Percentiles rank a stretch among this genome's conserved stretches.
Evolutionary conservation across 805 yeast genomes (phyloP).

Genomic region (Lipomyces oligophaga): DNA sequence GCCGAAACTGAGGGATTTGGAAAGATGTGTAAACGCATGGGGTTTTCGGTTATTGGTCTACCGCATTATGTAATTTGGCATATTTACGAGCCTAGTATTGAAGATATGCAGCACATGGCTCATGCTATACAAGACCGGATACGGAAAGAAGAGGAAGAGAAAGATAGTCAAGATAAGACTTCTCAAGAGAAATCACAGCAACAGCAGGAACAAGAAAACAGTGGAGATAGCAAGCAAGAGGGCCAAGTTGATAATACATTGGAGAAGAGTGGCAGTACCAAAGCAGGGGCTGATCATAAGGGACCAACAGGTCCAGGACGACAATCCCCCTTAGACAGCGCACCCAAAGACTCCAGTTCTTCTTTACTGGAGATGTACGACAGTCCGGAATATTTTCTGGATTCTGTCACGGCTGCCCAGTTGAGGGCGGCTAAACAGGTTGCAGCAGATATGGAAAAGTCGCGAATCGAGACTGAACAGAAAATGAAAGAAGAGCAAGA

Average conservation of each 20-base stretch:
- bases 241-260: background rate
- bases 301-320: too few species aligned
- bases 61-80: slow-evolving; percentile 98
- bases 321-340: slow-evolving; percentile 18
- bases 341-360: slow-evolving; percentile 8
- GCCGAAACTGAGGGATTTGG: slow-evolving; percentile 98
- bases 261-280: slow-evolving; percentile 4
- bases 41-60: slow-evolving; percentile 78
- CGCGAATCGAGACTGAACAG: slow-evolving; percentile 10
- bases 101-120: slow-evolving; percentile 67
- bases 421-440: slow-evolving; percentile 19
- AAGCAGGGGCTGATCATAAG: too few species aligned
- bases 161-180: slow-evolving; percentile 2
- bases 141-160: slow-evolving; percentile 38
- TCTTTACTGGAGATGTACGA: slow-evolving; percentile 16
- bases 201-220: slow-evolving; percentile 7
- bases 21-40: slow-evolving; percentile 76
- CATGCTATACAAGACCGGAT: slow-evolving; percentile 39
- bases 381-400: slow-evolving; percentile 14
- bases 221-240: slow-evolving; percentile 2
- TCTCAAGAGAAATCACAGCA: slow-evolving; percentile 2
- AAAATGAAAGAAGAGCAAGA: slow-evolving; percentile 6
- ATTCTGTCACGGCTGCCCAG: slow-evolving; percentile 19
- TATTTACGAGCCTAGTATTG: slow-evolving; percentile 90
- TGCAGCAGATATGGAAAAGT: slow-evolving; percentile 12